Evolutionary conservation across 495 filamentous ascomycete species (phyloP).

Genomic region (Hypomontagnella monticulosa): DNA sequence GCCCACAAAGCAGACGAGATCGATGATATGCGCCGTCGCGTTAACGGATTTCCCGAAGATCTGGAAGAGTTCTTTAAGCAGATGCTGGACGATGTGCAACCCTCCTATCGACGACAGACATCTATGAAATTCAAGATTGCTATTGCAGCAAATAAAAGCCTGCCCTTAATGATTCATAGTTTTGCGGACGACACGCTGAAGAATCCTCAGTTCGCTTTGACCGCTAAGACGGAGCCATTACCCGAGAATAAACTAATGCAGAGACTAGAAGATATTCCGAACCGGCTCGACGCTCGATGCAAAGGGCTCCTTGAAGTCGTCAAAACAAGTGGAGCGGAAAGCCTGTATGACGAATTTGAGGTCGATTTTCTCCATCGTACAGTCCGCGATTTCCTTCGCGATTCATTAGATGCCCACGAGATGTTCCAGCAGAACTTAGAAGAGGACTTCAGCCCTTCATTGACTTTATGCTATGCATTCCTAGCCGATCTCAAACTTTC

Average conservation of each 20-base stretch:
- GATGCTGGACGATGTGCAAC: slow-evolving; percentile 21
- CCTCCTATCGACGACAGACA: slow-evolving; percentile 9
- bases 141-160: background rate
- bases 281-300: slow-evolving; percentile 20
- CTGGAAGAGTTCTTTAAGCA: slow-evolving; percentile 39
- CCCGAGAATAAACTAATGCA: too few species aligned
- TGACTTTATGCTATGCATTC: background rate
- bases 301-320: slow-evolving; percentile 31
- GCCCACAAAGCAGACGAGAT: slow-evolving; percentile 23
- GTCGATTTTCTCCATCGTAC: slow-evolving; percentile 44
- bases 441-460: background rate
- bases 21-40: slow-evolving; percentile 29
- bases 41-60: slow-evolving; percentile 33
- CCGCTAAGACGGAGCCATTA: background rate
- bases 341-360: background rate
- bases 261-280: too few species aligned
- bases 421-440: background rate
- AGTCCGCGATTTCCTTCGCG: slow-evolving; percentile 41
- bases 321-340: background rate
- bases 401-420: background rate
- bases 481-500: background rate
- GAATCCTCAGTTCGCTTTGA: background rate
- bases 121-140: slow-evolving; percentile 19
- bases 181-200: slow-evolving; percentile 9
- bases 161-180: slow-evolving; percentile 17